Conservation (phyloP, 495 filamentous ascomycete genomes). For the Cetradonia linearis region DNA sequence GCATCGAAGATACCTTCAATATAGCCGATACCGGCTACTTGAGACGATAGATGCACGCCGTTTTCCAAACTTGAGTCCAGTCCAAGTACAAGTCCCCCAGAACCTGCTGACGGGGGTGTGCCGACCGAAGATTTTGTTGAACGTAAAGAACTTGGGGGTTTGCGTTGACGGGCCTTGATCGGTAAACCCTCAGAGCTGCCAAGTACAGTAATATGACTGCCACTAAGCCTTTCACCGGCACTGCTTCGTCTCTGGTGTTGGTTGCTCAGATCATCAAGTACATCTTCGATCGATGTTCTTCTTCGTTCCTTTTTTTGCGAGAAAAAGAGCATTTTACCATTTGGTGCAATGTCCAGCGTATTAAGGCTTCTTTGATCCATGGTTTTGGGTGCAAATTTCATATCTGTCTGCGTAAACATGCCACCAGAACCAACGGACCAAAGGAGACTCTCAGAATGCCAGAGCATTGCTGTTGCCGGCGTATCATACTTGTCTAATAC, state of each 20-base stretch:
- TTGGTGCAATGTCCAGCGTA: conserved; percentile 16
- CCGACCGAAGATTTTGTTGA: conserved; percentile 31
- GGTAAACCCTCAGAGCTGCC: conserved; percentile 35
- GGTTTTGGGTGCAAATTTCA: conserved; percentile 70
- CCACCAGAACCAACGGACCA: conserved; percentile 86
- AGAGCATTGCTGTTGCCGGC: conserved; percentile 67
- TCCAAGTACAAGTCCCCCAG: conserved; percentile 25
- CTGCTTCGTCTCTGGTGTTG: conserved; percentile 22
- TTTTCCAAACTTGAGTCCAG: conserved; percentile 43
- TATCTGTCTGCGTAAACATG: conserved; percentile 77
- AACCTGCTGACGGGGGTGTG: conserved; percentile 29
- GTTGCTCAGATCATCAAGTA: conserved; percentile 11
- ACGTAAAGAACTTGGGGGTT: conserved; percentile 25
- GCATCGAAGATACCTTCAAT: conserved; percentile 18
- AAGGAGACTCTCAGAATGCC: conserved; percentile 81
- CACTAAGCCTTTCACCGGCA: conserved; percentile 28
- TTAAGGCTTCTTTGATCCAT: conserved; percentile 30
- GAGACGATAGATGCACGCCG: conserved; percentile 7
- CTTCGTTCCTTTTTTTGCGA: conserved; percentile 21
- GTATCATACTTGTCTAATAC: conserved; percentile 68
- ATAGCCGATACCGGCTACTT: conserved; percentile 18
- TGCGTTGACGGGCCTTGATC: conserved; percentile 27
- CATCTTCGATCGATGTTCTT: conserved; percentile 12
- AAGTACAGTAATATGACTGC: conserved; percentile 33
- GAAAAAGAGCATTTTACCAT: conserved; percentile 21